phyloP scores from a whole-genome alignment of 2,329 filamentous ascomycete genomes.

The Thelonectria discophora region DNA sequence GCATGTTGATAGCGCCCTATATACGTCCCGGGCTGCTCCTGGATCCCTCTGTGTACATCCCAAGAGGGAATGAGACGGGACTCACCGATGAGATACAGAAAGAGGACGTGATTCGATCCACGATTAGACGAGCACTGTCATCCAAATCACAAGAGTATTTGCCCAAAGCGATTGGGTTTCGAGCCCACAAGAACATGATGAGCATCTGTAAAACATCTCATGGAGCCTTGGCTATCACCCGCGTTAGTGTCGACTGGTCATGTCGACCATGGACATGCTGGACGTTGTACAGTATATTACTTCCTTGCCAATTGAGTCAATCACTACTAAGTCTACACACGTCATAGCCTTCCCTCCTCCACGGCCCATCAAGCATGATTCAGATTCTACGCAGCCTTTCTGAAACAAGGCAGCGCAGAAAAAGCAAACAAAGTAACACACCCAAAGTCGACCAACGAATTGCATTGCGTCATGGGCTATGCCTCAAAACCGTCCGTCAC shows the following conservation, averaged over 20 bases:
- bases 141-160: background rate
- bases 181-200: conserved; percentile 2
- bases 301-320: background rate
- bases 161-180: background rate
- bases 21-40: too few relatives aligned
- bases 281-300: background rate
- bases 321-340: background rate
- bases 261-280: background rate
- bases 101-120: too few relatives aligned
- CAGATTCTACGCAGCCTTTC: conserved; percentile 1
- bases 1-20: too few relatives aligned
- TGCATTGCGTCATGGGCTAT: conserved; percentile 22
- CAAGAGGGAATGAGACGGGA: too few relatives aligned
- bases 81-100: too few relatives aligned
- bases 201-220: conserved; percentile 9
- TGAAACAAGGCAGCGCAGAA: conserved; percentile 12
- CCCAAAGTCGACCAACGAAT: conserved; percentile 9
- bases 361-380: background rate
- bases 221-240: background rate
- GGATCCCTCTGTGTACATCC: too few relatives aligned
- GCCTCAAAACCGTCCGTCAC: conserved; percentile 6
- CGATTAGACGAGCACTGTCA: too few relatives aligned
- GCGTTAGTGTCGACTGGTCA: conserved; percentile 5
- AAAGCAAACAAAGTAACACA: background rate
- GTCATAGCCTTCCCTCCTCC: background rate